Conservation (phyloP, 202 grass and related monocot genomes). For the Cymbopogon flexuosus region DNA sequence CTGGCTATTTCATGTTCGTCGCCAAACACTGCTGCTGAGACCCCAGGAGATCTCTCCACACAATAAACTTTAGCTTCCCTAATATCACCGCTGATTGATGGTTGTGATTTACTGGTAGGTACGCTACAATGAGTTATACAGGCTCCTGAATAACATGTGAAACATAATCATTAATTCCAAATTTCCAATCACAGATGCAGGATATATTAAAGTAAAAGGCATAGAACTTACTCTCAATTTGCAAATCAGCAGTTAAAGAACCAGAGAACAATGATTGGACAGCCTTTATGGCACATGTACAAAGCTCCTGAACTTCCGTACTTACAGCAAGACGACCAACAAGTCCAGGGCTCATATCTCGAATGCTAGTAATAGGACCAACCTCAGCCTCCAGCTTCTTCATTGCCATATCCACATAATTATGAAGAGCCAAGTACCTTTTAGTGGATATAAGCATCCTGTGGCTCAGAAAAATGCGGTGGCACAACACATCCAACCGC, state of each 20-base stretch:
- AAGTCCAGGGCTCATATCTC: constrained; percentile 48
- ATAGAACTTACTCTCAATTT: constrained; percentile 30
- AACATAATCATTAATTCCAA: background rate
- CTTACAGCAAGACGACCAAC: constrained; percentile 47
- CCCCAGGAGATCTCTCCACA: constrained; percentile 17
- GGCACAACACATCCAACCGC: constrained; percentile 59
- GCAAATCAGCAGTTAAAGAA: constrained; percentile 22
- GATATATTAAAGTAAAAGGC: background rate
- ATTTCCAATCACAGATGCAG: background rate
- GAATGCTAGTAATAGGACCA: constrained; percentile 47
- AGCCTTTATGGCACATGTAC: constrained; percentile 41
- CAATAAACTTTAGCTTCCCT: background rate
- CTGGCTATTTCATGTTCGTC: background rate
- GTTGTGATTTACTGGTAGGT: background rate
- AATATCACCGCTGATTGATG: background rate
- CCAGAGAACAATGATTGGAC: constrained; percentile 19
- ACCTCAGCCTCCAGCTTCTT: constrained; percentile 69
- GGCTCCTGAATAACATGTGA: constrained; percentile 24
- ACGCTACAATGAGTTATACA: background rate
- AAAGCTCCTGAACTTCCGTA: constrained; percentile 61
- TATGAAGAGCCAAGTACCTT: constrained; percentile 55
- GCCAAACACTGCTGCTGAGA: background rate
- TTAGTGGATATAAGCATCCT: constrained; percentile 53
- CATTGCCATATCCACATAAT: constrained; percentile 49
- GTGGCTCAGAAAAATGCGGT: constrained; percentile 64